Evolutionary conservation across 2,329 filamentous ascomycete species (phyloP), one percentile per base, ranked within the genome.

Genomic region (Penicillium sp.): DNA sequence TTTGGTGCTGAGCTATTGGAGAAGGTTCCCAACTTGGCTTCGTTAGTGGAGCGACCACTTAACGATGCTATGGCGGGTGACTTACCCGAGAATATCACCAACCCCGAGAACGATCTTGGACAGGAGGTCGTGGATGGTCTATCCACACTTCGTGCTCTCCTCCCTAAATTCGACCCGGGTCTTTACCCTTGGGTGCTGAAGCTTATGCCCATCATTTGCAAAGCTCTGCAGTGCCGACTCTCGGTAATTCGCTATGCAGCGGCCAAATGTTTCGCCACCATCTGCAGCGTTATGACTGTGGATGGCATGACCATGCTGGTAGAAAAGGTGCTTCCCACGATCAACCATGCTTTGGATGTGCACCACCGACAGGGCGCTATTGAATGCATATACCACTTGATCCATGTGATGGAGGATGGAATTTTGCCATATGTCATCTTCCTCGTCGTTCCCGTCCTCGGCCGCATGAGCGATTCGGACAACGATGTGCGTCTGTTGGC

Each of bases 351-450:
- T 1, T 67, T 93, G 42, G 90, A 98, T 55, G 75, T 95, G 18
- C 82, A 86, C 57, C 84, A 83, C 66, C 82, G 92, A 26, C 92
- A 98, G 68, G 92, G 92, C 46, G 88, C 87, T 4, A 92, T 94
- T 40, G 92, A 98, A 66, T 87, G 81, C 52, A 85, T 98, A 42
- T 98, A 98, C 60, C 92, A 98, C 64, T 72, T 98, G 42, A 98
- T 98, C 48, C 86, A 93, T 43, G 89, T 95, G 35, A 98, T 98
- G 92, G 92, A 94, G 45, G 92, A 96, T 60, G 77, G 79, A 25
- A 98, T 98, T 40, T 68, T 98, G 18, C 92, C 93, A 2, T 98
- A 98, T 57, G 92, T 98, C 47, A 95, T 98, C 55, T 98, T 98
- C 78, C 78, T 98, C 49, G 93, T 98, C 42, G 93, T 96, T 9